Conservation (phyloP, 805 yeast species). For the Kuraishia cidri region DNA sequence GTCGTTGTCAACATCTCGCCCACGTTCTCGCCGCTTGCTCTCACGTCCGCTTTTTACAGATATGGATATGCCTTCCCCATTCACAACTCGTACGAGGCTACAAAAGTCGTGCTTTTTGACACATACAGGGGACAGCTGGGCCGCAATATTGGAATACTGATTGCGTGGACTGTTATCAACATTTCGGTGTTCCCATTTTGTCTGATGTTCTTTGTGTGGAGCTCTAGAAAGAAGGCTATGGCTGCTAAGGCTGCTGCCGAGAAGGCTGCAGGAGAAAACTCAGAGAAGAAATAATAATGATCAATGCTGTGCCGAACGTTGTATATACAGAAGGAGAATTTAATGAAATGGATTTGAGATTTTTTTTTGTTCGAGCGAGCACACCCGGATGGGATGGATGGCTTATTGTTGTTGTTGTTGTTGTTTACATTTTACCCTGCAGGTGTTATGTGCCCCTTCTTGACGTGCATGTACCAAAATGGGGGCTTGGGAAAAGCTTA, state of each 20-base stretch:
- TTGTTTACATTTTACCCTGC: too few relatives aligned
- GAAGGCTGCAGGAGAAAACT: background rate
- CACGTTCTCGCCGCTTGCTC: conserved; percentile 56
- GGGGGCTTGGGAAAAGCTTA: too few relatives aligned
- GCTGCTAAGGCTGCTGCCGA: conserved; percentile 7
- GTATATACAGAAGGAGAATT: too few relatives aligned
- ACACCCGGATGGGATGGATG: too few relatives aligned
- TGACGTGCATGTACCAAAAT: too few relatives aligned
- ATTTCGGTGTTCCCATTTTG: conserved; percentile 33
- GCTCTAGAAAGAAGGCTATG: conserved; percentile 18
- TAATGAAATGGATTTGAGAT: too few relatives aligned
- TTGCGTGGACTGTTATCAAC: conserved; percentile 52
- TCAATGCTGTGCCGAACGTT: too few relatives aligned
- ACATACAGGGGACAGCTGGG: conserved; percentile 52
- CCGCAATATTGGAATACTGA: conserved; percentile 47
- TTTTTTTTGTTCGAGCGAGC: too few relatives aligned
- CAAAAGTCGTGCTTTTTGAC: conserved; percentile 49
- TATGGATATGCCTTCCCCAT: conserved; percentile 66
- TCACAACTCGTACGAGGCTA: conserved; percentile 54
- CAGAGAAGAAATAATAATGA: background rate
- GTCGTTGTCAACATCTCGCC: conserved; percentile 64
- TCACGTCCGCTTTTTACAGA: conserved; percentile 47
- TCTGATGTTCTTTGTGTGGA: conserved; percentile 27
- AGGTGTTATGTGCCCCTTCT: too few relatives aligned
- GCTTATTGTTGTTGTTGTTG: too few relatives aligned